Evolutionary conservation across 345 rosid genomes (phyloP), one percentile per base, ranked within the genome.

Genomic region (Salix koriyanagi): DNA sequence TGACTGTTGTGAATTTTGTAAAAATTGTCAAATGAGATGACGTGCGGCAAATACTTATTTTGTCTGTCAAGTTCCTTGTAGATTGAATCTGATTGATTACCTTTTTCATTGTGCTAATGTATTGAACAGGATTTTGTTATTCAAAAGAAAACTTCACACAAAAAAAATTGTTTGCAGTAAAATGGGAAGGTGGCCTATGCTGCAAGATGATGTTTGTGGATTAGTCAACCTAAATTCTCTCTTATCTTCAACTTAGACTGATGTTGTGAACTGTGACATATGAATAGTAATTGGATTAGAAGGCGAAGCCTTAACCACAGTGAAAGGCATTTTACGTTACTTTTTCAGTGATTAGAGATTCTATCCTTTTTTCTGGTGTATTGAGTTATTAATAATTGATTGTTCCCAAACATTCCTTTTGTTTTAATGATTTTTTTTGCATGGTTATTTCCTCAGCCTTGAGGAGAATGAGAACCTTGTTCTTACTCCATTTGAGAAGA

Each of bases 391-490:
- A 48, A 15, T 46, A 36, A 9, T 69, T 32, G 42, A 13, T 16
- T 41, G 44, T 10, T 41, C 44, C 44, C 44, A 23, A 4, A 18
- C 52, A 13, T 61, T 71, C 23, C 34, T 39, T 36, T 21, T 65
- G 12, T 67, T 69, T 11, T 48, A 32, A 30, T 65, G 25, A 64
- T 26, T 25, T 76, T 76, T 73, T 11, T 42, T 65, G 69, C 26
- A 67, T 26, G 80, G 34, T 71, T 46, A 65, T 75, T 77, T 64
- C 74, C 79, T 76, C 85, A 93, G 99, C 70, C 96, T 93, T 32
- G 98, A 95, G 89, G 99, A 95, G 84, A 93, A 95, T 85, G 97
- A 91, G 77, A 95, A 86, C 56, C 96, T 93, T 86, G 93, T 93
- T 69, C 88, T 95, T 75, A 95, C 98, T 30, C 97, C 99, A 73